Conservation (phyloP, 345 rosid species). For the Moricandia arvensis region DNA sequence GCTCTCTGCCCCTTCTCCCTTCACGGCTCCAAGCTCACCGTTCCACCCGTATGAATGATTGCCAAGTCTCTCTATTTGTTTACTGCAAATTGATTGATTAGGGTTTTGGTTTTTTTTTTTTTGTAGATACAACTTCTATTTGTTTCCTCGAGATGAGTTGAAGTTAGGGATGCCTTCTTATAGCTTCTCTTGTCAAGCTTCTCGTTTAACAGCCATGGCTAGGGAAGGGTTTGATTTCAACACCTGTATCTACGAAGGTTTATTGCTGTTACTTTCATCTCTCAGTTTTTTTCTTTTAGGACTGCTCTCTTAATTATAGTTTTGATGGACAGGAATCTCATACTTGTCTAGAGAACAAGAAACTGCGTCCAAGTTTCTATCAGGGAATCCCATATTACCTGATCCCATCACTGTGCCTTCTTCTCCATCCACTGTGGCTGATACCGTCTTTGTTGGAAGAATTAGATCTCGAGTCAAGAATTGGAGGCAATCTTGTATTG, state of each 20-base stretch:
- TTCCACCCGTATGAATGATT: constrained; percentile 53
- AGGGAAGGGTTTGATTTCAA: constrained; percentile 85
- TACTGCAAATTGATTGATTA: background rate
- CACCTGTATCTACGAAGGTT: constrained; percentile 82
- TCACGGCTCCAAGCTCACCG: constrained; percentile 49
- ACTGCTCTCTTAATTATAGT: background rate
- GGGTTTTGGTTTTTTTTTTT: background rate
- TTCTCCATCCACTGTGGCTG: constrained; percentile 60
- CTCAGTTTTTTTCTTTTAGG: background rate
- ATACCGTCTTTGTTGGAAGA: constrained; percentile 65
- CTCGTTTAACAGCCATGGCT: constrained; percentile 69
- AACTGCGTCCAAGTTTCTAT: constrained; percentile 51
- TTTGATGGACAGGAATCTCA: constrained; percentile 58
- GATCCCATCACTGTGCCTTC: constrained; percentile 37
- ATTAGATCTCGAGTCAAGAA: constrained; percentile 61
- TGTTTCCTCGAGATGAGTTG: constrained; percentile 84
- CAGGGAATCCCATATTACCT: constrained; percentile 52
- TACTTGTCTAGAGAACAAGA: constrained; percentile 89
- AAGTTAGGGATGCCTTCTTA: constrained; percentile 79
- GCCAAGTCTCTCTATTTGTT: background rate
- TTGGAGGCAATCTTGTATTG: constrained; percentile 60
- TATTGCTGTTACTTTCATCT: background rate
- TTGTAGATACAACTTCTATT: constrained; percentile 78
- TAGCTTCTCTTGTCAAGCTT: constrained; percentile 78
- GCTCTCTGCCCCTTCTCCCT: constrained; percentile 76